Conservation (phyloP, 108 stramenopile genomes). For the Pseudonitzschia multiseries region DNA sequence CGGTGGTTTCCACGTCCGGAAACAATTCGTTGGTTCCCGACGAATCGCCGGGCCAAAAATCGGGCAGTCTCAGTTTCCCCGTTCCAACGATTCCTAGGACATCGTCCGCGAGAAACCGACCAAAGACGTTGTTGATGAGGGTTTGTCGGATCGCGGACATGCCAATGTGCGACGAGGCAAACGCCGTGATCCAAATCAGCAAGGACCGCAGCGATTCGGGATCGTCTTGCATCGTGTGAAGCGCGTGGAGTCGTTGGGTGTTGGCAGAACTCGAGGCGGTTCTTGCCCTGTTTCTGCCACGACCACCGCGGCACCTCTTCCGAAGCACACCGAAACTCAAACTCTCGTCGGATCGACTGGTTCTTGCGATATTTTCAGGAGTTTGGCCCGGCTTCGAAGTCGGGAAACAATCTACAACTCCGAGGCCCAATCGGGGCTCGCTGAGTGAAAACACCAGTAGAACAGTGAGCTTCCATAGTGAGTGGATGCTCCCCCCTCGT, state of each 20-base stretch:
- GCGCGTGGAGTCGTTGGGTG: background rate
- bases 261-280: background rate
- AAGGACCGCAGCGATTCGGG: background rate
- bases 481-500: background rate
- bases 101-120: slow-evolving; percentile 24
- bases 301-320: too few relatives aligned
- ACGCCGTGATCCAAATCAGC: slow-evolving; percentile 40
- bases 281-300: background rate
- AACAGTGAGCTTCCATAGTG: background rate
- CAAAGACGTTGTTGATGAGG: slow-evolving; percentile 37
- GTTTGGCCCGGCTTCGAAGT: too few relatives aligned
- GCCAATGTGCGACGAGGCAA: slow-evolving; percentile 56
- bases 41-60: slow-evolving; percentile 56
- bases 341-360: too few relatives aligned
- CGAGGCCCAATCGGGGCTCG: background rate
- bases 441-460: background rate
- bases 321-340: too few relatives aligned
- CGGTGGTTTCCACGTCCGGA: slow-evolving; percentile 50
- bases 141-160: slow-evolving; percentile 49
- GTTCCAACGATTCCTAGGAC: slow-evolving; percentile 38
- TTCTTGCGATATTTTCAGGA: too few relatives aligned
- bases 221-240: background rate
- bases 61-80: slow-evolving; percentile 41
- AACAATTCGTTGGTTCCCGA: slow-evolving; percentile 41
- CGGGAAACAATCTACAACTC: background rate